Percentiles rank a stretch among this genome's conserved stretches.
phyloP scores from a whole-genome alignment of 1,139 yeast species.

The Spathaspora sp. region DNA sequence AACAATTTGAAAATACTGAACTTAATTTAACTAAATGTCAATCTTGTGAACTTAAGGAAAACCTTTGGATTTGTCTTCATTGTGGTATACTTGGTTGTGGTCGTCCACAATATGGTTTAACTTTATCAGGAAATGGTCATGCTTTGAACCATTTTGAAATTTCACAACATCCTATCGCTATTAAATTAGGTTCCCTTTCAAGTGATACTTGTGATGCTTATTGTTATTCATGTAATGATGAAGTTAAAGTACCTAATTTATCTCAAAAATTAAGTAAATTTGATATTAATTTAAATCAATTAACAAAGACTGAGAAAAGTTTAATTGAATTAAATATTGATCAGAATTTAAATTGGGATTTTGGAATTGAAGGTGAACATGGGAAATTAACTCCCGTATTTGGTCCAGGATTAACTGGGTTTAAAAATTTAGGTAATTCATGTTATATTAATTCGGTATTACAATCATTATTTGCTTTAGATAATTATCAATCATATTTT shows the following conservation, averaged over 20 bases:
- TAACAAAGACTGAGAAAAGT: conserved; percentile 75
- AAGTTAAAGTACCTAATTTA: conserved; percentile 70
- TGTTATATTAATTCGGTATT: conserved; percentile 85
- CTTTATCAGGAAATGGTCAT: conserved; percentile 90
- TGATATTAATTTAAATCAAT: conserved; percentile 64
- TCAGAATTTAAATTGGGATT: conserved; percentile 92
- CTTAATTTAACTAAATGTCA: conserved; percentile 50
- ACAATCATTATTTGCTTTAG: conserved; percentile 56
- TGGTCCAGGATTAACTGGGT: conserved; percentile 74
- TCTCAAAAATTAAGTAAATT: conserved; percentile 50
- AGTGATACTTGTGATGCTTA: conserved; percentile 75
- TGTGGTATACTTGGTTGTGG: conserved; percentile 94
- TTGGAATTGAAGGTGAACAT: conserved; percentile 69
- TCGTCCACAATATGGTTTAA: conserved; percentile 82
- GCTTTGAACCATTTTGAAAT: conserved; percentile 68
- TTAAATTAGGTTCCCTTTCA: conserved; percentile 86
- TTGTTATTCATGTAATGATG: conserved; percentile 89
- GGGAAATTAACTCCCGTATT: conserved; percentile 68
- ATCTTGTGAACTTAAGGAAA: conserved; percentile 61
- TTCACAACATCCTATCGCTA: conserved; percentile 74
- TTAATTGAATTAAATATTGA: conserved; percentile 87
- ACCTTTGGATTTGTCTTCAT: conserved; percentile 86
- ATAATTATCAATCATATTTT: conserved; percentile 40
- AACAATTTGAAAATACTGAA: conserved; percentile 35
- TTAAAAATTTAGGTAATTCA: conserved; percentile 87